Evolutionary conservation across 1,284 basidiomycete species (phyloP).

Genomic region (Cystobasidium slooffiae): DNA sequence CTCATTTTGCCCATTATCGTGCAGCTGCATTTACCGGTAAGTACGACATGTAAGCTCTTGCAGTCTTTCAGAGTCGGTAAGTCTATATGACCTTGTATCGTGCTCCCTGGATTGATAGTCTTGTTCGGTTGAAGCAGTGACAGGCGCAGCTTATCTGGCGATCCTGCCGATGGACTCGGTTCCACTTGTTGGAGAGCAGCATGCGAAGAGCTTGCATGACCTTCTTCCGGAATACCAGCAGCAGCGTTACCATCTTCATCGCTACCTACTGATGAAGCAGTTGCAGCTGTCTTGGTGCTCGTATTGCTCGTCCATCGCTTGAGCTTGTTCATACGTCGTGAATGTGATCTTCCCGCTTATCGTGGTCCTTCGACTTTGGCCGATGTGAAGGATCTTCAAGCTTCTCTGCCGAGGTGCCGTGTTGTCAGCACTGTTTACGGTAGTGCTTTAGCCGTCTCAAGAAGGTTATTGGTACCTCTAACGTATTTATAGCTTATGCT

Average conservation of each 20-base stretch:
- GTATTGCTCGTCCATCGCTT: slow-evolving; percentile 34
- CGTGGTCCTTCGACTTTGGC: neutral
- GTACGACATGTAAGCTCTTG: slow-evolving; percentile 12
- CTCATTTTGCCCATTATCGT: slow-evolving; percentile 36
- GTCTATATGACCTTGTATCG: slow-evolving; percentile 23
- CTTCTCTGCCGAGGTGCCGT: too few relatives aligned
- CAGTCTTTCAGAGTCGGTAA: slow-evolving; percentile 24
- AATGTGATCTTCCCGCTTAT: neutral
- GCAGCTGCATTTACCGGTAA: slow-evolving; percentile 15
- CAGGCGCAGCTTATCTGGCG: slow-evolving; percentile 7
- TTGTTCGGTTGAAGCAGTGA: slow-evolving; percentile 2
- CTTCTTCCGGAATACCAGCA: slow-evolving; percentile 11
- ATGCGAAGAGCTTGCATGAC: neutral
- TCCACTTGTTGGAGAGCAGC: neutral
- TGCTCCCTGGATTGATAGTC: slow-evolving; percentile 8
- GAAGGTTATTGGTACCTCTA: too few relatives aligned
- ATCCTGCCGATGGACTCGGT: slow-evolving; percentile 12
- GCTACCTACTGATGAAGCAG: slow-evolving; percentile 9
- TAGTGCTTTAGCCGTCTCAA: too few relatives aligned
- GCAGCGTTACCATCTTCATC: neutral
- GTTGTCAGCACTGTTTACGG: too few relatives aligned
- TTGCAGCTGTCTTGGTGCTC: slow-evolving; percentile 25
- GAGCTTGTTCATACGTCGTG: slow-evolving; percentile 24
- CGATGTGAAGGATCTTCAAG: too few relatives aligned
- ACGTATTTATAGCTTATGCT: too few relatives aligned